A percentile compares a stretch with the other conserved stretches of the same genome.
These are phyloP conservation scores for Trichosporon sp. DNA, from an alignment of 1,284 basidiomycete species.

Conservation along the genomic window DNA sequence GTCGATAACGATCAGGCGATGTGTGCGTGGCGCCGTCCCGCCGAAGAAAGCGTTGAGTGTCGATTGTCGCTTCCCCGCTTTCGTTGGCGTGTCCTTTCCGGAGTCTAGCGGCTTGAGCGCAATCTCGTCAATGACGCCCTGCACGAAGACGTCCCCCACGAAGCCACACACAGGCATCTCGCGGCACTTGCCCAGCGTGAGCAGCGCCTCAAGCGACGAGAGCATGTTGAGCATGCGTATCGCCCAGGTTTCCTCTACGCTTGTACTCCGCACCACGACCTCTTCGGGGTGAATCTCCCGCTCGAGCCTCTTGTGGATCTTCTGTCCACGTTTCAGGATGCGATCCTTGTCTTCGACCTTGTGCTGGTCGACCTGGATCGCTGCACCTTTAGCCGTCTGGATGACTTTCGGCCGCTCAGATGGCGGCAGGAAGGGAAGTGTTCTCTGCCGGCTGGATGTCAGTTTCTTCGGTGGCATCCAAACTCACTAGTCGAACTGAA, in stretches of 20 bases:
- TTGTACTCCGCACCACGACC: conserved; percentile 53
- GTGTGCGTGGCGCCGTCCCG: conserved; percentile 21
- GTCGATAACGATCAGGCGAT: conserved; percentile 59
- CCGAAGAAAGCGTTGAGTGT: conserved; percentile 17
- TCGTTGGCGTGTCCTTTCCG: neutral
- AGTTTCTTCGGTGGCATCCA: neutral
- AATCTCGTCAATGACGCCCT: conserved; percentile 62
- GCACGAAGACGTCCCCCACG: conserved; percentile 55
- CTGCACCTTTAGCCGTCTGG: conserved; percentile 59
- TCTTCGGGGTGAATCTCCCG: conserved; percentile 62
- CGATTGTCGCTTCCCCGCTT: conserved; percentile 27
- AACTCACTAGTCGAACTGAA: conserved; percentile 46
- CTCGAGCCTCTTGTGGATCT: conserved; percentile 76
- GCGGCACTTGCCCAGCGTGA: conserved; percentile 54
- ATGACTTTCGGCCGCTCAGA: conserved; percentile 59
- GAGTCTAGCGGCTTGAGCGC: conserved; percentile 38
- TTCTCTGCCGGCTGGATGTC: conserved; percentile 36
- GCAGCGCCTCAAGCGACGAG: conserved; percentile 53
- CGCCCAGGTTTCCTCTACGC: conserved; percentile 66
- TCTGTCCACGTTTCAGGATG: conserved; percentile 56
- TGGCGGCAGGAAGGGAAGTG: conserved; percentile 54
- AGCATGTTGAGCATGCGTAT: conserved; percentile 63
- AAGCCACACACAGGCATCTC: conserved; percentile 69
- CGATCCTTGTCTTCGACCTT: conserved; percentile 60
- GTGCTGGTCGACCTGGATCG: conserved; percentile 58